phyloP scores from a whole-genome alignment of 2,329 filamentous ascomycete species.

The Neonectria sp. region DNA sequence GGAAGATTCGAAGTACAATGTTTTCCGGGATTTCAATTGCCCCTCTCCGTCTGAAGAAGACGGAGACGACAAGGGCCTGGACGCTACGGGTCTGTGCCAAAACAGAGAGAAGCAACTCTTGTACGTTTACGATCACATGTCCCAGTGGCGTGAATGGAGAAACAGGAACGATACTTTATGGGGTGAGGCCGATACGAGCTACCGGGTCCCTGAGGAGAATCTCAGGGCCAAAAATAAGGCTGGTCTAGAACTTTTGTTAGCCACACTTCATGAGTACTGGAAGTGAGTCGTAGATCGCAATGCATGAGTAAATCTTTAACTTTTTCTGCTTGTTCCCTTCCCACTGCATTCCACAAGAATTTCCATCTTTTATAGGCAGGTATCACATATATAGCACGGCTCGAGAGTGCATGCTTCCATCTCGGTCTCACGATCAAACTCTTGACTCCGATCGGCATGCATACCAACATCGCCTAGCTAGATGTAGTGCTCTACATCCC shows the following conservation, averaged over 20 bases:
- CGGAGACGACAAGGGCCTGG: background rate
- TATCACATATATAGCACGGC: slow-evolving; percentile 2
- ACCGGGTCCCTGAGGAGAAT: background rate
- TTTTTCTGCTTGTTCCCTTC: too few relatives aligned
- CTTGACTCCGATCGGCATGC: background rate
- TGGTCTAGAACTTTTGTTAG: background rate
- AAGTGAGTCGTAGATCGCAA: background rate
- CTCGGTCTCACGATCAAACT: background rate
- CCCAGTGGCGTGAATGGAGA: background rate
- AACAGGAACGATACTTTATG: background rate
- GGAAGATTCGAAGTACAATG: background rate
- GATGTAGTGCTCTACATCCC: slow-evolving; percentile 6
- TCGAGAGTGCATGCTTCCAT: background rate
- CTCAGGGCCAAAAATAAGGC: background rate
- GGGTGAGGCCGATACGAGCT: too few relatives aligned
- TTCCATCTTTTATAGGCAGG: background rate
- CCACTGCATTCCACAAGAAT: background rate
- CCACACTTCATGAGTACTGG: background rate
- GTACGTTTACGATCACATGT: background rate
- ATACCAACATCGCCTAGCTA: background rate
- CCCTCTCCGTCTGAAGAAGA: background rate
- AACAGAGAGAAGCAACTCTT: background rate
- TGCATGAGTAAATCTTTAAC: too few relatives aligned
- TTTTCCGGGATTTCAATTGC: background rate
- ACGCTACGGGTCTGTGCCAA: background rate